A percentile compares a stretch with the other conserved stretches of the same genome.
Evolutionary conservation across 169 alveolate genomes (phyloP).

Genomic region (Amoebophrya sp.): DNA sequence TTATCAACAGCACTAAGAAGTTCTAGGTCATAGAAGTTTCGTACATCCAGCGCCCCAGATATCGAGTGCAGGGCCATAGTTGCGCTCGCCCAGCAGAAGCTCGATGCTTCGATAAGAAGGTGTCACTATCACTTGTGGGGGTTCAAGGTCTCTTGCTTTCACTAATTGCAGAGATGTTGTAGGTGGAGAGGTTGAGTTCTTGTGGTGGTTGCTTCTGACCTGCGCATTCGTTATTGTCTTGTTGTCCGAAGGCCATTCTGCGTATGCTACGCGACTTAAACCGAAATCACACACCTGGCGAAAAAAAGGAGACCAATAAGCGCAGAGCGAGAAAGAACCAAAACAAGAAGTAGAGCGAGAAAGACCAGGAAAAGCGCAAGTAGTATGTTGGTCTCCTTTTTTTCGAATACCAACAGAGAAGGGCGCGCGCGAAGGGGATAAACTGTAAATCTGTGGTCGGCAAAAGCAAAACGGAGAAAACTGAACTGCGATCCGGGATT

Average conservation of each 20-base stretch:
- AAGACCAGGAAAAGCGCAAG: too few species aligned
- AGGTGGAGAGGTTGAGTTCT: too few species aligned
- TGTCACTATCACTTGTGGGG: not conserved
- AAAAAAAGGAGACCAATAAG: not conserved
- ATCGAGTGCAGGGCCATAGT: not conserved
- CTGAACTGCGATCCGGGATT: too few species aligned
- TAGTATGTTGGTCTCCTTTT: too few species aligned
- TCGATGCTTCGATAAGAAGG: not conserved
- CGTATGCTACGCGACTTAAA: not conserved
- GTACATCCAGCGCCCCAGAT: conserved; percentile 1
- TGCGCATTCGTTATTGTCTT: not conserved
- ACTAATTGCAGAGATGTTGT: too few species aligned
- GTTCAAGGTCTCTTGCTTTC: not conserved
- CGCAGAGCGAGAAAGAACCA: not conserved
- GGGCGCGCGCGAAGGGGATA: too few species aligned
- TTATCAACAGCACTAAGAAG: too few species aligned
- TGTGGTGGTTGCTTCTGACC: too few species aligned
- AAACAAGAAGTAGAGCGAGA: too few species aligned
- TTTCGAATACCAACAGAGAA: too few species aligned
- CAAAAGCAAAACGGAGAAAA: too few species aligned
- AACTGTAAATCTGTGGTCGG: too few species aligned
- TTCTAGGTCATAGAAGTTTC: not conserved
- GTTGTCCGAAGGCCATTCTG: not conserved
- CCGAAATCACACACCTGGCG: conserved; percentile 18
- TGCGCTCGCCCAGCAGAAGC: not conserved